Conservation (phyloP, 306 rosid species). For the Cucumis cinereus region DNA sequence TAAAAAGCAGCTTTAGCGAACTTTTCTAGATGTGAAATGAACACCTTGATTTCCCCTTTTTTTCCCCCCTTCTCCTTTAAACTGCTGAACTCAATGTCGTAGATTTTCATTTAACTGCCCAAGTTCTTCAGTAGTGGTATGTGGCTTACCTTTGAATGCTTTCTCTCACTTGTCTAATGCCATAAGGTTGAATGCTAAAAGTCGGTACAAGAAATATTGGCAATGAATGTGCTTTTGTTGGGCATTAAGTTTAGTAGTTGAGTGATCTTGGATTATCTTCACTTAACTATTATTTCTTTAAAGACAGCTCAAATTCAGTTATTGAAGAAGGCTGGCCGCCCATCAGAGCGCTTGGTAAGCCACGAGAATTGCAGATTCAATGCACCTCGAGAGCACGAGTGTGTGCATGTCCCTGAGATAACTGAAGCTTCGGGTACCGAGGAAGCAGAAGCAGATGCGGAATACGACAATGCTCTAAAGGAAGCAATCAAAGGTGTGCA, state of each 20-base stretch:
- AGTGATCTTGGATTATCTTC: neutral
- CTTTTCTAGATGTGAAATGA: neutral
- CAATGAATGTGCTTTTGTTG: neutral
- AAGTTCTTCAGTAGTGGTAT: neutral
- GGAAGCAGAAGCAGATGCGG: conserved; percentile 88
- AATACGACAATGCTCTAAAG: conserved; percentile 72
- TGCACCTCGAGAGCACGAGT: conserved; percentile 56
- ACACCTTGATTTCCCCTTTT: neutral
- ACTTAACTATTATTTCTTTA: conserved; percentile 10
- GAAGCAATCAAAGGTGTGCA: conserved; percentile 88
- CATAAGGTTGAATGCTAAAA: neutral
- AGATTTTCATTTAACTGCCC: neutral
- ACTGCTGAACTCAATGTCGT: neutral
- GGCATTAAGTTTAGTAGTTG: neutral
- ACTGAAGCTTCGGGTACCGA: conserved; percentile 80
- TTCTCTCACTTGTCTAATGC: neutral
- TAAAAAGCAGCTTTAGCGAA: neutral
- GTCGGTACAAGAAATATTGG: neutral
- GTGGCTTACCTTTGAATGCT: neutral
- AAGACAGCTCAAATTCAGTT: conserved; percentile 78
- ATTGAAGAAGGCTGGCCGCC: conserved; percentile 74
- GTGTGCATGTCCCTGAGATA: conserved; percentile 67
- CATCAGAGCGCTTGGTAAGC: conserved; percentile 70
- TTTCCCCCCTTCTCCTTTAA: neutral
- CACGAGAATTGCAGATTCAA: conserved; percentile 68